Base-by-base conservation (phyloP, 2,329 filamentous ascomycete genomes). In the Thelonectria blattea region DNA sequence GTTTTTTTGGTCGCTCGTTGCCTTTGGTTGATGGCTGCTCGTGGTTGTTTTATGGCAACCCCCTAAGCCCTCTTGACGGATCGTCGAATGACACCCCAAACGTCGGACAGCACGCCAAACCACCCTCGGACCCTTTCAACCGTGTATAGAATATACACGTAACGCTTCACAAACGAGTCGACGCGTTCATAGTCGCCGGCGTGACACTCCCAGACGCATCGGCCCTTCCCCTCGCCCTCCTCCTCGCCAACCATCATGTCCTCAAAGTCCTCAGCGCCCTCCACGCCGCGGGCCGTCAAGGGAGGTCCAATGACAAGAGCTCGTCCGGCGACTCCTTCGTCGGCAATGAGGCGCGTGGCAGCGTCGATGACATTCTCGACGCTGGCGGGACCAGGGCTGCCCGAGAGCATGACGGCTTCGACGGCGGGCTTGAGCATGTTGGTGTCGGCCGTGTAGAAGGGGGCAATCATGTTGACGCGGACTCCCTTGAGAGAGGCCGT, bases 381-480 rank as follows among this genome's bases (percentile, higher is more conserved):
- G 43, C 78, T 77, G 1, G 83, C 86, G 63, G 82, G 76, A 2
- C 78, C 83, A 1, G 74, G 71, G 12, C 67, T 68, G 14, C 88
- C 88, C 0, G 86, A 83, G 2, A 90, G 78, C 15, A 88, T 60
- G 2, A 82, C 61, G 27, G 83, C 78, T 17, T 79, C 85, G 1
- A 65, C 57, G 1, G 74, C 60, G 1, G 80, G 74, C 4, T 88
- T 71, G 46, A 91, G 66, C 74, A 78, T 78, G 65, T 71, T 81
- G n/a, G 86, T 84, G 14, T 85, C 88, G 66, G 87, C 83, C 67
- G 81, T 77, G 72, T 89, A 91, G 74, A 90, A 91, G 0, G 88
- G 88, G 59, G 82, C 83, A n/a, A 91, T 72, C 68, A 90, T 79
- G 70, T 91, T 91, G 60, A 89, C 77, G 46, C 89, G 81, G 43